phyloP scores from a whole-genome alignment of 345 rosid genomes.

The Camelina laxa region DNA sequence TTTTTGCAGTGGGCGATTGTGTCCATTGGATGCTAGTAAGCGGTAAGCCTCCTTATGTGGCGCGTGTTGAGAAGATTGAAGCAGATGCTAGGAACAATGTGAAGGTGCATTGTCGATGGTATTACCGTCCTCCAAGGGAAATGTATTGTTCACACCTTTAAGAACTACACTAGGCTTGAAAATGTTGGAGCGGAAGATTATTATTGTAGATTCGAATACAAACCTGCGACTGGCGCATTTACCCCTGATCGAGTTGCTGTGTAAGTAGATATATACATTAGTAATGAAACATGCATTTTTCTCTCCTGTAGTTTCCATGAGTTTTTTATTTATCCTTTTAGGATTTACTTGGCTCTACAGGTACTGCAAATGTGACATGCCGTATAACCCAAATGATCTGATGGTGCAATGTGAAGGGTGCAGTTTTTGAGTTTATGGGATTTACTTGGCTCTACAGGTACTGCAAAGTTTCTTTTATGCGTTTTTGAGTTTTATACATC shows the following conservation, averaged over 20 bases:
- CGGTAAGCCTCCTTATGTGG: conserved; percentile 77
- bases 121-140: conserved; percentile 90
- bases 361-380: conserved; percentile 94
- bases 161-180: conserved; percentile 77
- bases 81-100: conserved; percentile 65
- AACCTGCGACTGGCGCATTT: conserved; percentile 83
- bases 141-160: conserved; percentile 79
- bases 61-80: conserved; percentile 80
- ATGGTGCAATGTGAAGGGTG: conserved; percentile 95
- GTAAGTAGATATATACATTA: conserved; percentile 59
- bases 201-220: conserved; percentile 80
- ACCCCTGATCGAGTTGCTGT: conserved; percentile 87
- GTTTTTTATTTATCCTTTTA: conserved; percentile 3
- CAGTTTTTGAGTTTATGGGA: too few species aligned
- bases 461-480: too few species aligned
- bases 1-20: conserved; percentile 68
- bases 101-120: conserved; percentile 83
- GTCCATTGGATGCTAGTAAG: conserved; percentile 59
- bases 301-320: conserved; percentile 17
- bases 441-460: too few species aligned
- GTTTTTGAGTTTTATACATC: too few species aligned
- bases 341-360: conserved; percentile 47
- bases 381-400: conserved; percentile 87
- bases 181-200: conserved; percentile 82
- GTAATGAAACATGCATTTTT: not conserved